A percentile compares a stretch with the other conserved stretches of the same genome.
These are phyloP conservation scores for Peniophora sp. DNA, from an alignment of 1,284 basidiomycete species.

Conservation along the genomic window DNA sequence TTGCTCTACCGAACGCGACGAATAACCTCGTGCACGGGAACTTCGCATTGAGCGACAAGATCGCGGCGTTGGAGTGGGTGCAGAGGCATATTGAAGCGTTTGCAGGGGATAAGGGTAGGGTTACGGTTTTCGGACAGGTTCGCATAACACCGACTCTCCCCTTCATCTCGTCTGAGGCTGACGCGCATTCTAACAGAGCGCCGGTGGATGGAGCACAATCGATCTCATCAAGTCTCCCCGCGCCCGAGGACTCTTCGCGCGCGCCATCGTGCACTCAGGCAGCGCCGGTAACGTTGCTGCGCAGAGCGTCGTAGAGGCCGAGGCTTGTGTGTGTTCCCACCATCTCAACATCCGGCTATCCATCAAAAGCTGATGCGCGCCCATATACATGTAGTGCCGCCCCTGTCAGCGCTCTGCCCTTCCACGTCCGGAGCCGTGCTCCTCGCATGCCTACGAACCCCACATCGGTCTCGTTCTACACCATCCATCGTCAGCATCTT, in stretches of 20 bases:
- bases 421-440: conserved; percentile 11
- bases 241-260: not conserved
- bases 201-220: not conserved
- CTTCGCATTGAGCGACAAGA: conserved; percentile 32
- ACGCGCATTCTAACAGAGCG: not conserved
- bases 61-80: conserved; percentile 28
- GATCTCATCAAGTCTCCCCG: not conserved
- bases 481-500: too few species aligned
- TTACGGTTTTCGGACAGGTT: conserved; percentile 34
- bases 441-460: conserved; percentile 23
- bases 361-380: too few species aligned
- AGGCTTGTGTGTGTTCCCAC: not conserved
- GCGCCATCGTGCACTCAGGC: not conserved
- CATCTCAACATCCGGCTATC: too few species aligned
- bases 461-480: too few species aligned
- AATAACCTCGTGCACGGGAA: conserved; percentile 26
- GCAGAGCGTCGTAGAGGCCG: not conserved
- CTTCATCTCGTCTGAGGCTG: conserved; percentile 27
- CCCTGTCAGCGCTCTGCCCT: conserved; percentile 18
- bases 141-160: conserved; percentile 30
- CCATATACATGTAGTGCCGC: not conserved
- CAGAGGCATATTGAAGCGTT: conserved; percentile 26
- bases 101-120: conserved; percentile 26
- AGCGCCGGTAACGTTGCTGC: not conserved
- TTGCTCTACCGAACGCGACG: conserved; percentile 26